Base-by-base conservation (phyloP, 306 rosid genomes). In the Arachis hypogaea region DNA sequence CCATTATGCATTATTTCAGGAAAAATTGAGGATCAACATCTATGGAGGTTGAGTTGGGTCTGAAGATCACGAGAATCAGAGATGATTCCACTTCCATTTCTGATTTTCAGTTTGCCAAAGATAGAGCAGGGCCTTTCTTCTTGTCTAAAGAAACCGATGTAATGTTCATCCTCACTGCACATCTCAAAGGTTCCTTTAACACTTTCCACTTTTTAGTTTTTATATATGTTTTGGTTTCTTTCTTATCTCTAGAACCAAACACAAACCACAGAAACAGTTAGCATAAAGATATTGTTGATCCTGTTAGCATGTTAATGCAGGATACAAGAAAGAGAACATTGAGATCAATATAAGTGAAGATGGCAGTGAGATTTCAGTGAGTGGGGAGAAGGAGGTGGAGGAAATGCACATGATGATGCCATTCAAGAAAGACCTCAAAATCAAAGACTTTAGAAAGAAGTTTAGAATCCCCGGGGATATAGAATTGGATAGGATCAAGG, bases 31-130 rank as follows among this genome's bases (percentile, higher is more conserved):
- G 22, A 56, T 68, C 54, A 62, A 64, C 46, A 47, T 11, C 40
- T 18, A 93, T 91, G 98, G 96, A 85, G 67, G 60, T 86, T 51
- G 92, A 89, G 73, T 77, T 90, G 66, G 96, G 88, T 16, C 87
- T 90, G 33, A 89, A 90, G 82, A 83, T 90, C 86, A 89, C 88
- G 42, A 71, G 76, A 68, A 82, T 81, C 76, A 69, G 28, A 66
- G 85, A 81, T 54, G 87, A 87, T 75, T 54, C 57, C 36, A 72
- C 85, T 57, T 78, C 89, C 65, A 58, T 78, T 44, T 58, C 95
- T 64, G 78, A 86, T 55, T 57, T 88, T 68, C 86, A 62, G 60
- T 80, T 89, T 71, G 77, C 88, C 63, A 87, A 85, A 80, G 88
- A 75, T 69, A 59, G 74, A 75, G 80, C 86, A n/a, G 85, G 77